phyloP scores from a whole-genome alignment of 2,329 filamentous ascomycete species.

The Aspergillus piperis region DNA sequence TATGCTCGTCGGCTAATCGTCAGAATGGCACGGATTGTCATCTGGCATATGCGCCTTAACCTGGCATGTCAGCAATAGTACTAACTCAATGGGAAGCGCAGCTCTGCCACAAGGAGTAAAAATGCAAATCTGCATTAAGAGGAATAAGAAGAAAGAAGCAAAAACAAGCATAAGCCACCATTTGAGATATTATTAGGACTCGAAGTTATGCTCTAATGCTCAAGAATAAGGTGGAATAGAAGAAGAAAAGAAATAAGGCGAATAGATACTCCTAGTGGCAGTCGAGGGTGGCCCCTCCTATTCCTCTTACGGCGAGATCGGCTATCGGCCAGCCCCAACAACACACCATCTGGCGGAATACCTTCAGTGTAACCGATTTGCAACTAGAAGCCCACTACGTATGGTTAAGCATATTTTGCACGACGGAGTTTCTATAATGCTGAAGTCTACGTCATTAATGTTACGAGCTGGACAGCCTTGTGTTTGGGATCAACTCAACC shows the following conservation, averaged over 20 bases:
- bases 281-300: constrained; percentile 7
- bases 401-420: neutral
- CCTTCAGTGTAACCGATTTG: neutral
- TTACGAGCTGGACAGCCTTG: neutral
- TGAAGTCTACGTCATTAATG: neutral
- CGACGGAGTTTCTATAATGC: neutral
- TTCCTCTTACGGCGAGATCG: constrained; percentile 1
- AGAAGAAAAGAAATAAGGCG: neutral
- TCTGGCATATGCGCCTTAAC: neutral
- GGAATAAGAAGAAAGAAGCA: neutral
- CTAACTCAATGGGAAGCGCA: neutral
- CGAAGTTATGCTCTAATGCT: neutral
- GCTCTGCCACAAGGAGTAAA: neutral
- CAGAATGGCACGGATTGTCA: neutral
- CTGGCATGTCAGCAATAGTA: neutral
- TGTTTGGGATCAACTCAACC: neutral
- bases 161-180: neutral
- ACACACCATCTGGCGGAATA: neutral
- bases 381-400: neutral
- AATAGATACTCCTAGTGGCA: constrained; percentile 3
- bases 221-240: neutral
- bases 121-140: no score
- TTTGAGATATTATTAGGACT: neutral
- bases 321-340: constrained; percentile 5
- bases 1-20: neutral